Evolutionary conservation across 257 asterid species (phyloP).

Genomic region (Sherardia arvensis): DNA sequence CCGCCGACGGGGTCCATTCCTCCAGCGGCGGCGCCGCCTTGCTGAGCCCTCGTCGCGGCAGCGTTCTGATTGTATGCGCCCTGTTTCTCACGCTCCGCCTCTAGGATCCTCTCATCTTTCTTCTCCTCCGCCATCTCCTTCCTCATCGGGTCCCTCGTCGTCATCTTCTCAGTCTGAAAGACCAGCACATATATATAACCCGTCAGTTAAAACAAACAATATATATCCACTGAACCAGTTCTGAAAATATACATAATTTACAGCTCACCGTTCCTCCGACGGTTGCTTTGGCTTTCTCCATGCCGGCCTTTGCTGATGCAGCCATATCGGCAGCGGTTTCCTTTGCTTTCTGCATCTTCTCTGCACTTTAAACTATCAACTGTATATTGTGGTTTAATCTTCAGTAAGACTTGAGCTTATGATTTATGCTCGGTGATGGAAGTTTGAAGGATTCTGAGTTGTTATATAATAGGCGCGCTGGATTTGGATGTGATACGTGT

Average conservation of each 20-base stretch:
- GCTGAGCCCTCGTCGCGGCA: constrained; percentile 4
- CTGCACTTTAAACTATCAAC: not conserved
- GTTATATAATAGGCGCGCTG: not conserved
- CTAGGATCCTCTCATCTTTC: constrained; percentile 17
- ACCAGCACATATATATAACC: not conserved
- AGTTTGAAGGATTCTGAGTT: not conserved
- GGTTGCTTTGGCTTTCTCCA: constrained; percentile 26
- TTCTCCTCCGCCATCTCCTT: constrained; percentile 28
- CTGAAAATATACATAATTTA: not conserved
- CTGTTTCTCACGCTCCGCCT: constrained; percentile 24
- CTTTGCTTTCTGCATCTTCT: constrained; percentile 13
- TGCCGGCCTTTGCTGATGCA: constrained; percentile 26
- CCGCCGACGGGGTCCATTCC: not conserved
- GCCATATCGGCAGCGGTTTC: constrained; percentile 19
- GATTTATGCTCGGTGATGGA: not conserved
- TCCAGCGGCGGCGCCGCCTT: not conserved
- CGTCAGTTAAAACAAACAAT: not conserved
- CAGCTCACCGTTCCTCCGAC: constrained; percentile 8
- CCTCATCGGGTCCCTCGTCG: constrained; percentile 19
- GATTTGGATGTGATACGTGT: not conserved
- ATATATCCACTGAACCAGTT: no score
- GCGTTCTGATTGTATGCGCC: constrained; percentile 8
- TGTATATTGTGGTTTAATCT: not conserved
- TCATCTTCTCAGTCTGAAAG: constrained; percentile 24
- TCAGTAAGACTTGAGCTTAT: no score